These are phyloP conservation scores for Cladophialophora psammophila DNA, from an alignment of 2,329 filamentous ascomycete species.

Conservation along the genomic window DNA sequence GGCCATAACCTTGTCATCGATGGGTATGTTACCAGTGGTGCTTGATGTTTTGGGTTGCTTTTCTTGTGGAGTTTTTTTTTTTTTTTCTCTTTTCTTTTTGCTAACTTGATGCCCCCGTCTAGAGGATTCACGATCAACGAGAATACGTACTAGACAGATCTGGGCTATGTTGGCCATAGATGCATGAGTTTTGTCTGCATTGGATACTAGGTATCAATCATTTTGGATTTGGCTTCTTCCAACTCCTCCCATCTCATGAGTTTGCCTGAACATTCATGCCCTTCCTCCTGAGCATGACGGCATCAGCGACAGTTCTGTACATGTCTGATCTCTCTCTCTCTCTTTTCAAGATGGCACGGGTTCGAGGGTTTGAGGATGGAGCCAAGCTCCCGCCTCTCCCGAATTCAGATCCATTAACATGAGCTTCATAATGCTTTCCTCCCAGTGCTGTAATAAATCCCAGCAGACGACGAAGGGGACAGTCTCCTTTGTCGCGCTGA, in stretches of 20 bases:
- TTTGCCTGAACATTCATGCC: too few relatives aligned
- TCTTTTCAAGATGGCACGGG: too few relatives aligned
- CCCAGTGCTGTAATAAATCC: too few relatives aligned
- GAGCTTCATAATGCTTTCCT: background rate
- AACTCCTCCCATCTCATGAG: background rate
- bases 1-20: constrained; percentile 37
- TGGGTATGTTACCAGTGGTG: constrained; percentile 18
- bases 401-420: background rate
- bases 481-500: too few relatives aligned
- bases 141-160: constrained; percentile 23
- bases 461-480: too few relatives aligned
- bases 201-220: background rate
- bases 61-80: too few relatives aligned
- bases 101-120: background rate
- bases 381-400: background rate
- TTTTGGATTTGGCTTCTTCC: background rate
- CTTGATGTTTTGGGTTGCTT: too few relatives aligned
- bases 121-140: constrained; percentile 36
- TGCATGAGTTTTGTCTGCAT: background rate
- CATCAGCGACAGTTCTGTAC: too few relatives aligned
- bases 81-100: background rate
- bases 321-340: too few relatives aligned
- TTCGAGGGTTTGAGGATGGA: too few relatives aligned
- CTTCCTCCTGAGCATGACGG: too few relatives aligned
- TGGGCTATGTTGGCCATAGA: background rate